Evolutionary conservation across 2,329 filamentous ascomycete genomes (phyloP), one percentile per base, ranked within the genome.

Genomic region (Aspergillus ochraceoroseus): DNA sequence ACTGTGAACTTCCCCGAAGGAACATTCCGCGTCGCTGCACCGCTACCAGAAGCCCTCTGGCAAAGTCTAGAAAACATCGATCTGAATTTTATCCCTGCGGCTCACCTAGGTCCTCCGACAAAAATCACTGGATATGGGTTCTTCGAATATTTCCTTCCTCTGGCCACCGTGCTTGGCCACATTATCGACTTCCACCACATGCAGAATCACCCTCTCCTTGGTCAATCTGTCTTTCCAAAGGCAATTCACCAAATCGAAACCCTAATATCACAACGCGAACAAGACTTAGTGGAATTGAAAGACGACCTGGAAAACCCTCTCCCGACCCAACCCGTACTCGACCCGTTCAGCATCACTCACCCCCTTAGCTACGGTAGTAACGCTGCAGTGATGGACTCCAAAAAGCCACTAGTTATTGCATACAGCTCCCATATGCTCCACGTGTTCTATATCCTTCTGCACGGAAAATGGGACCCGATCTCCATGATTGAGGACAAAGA

Each of bases 401-500:
- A 41, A 13, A 36, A 32, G 20, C 39, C 32, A 1, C n/a, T 42
- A 4, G 39, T 42, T 5, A 36, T 42, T 8, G 32, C 39, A 7
- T 42, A 42, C 12, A 42, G 39, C 28, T 15, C 39, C 0, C 39
- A 42, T 22, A 42, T 42, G 39, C 32, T 42, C 4, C 39, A 42
- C 15, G 39, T 42, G 2, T 42, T 37, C 27, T 42, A 42, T 11
- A 42, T 42, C 15, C 32, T 42, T 5, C 28, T 42, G 1, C 39
- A 42, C 5, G 39, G 39, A 1, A 42, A 42, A 22, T 42, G 39
- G 39, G 39, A 42, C 8, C 39, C 39, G 1, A 42, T 42, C 2
- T 37, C 39, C 13, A 42, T 42, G 39, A 42, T 42, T n/a, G 39
- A 42, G 9, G 39, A 42, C n/a, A 35, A 42, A n/a, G 39, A 42